phyloP scores from a whole-genome alignment of 208 protist species.

The Trypanosoma grayi region DNA sequence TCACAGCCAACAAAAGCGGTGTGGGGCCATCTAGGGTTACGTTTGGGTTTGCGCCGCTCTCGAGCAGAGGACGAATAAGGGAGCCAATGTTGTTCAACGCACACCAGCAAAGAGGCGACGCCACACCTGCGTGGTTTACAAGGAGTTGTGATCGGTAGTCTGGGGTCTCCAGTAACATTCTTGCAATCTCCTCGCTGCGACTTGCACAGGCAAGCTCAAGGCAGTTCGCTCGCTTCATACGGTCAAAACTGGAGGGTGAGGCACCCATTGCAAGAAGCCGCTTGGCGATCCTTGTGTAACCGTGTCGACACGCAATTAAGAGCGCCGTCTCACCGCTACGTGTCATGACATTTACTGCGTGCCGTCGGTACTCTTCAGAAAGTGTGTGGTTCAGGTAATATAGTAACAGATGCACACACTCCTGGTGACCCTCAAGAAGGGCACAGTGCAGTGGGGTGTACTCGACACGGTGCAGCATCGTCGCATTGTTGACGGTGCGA shows the following conservation, averaged over 20 bases:
- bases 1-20: slow-evolving; percentile 68
- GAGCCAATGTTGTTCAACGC: slow-evolving; percentile 69
- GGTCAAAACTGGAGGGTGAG: slow-evolving; percentile 57
- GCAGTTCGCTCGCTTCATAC: slow-evolving; percentile 55
- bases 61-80: slow-evolving; percentile 52
- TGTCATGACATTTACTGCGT: slow-evolving; percentile 64
- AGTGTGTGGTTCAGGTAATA: slow-evolving; percentile 18
- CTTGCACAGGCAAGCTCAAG: slow-evolving; percentile 80
- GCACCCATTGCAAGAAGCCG: slow-evolving; percentile 68
- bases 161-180: slow-evolving; percentile 37
- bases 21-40: slow-evolving; percentile 59
- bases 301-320: slow-evolving; percentile 57
- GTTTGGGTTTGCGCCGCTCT: slow-evolving; percentile 51
- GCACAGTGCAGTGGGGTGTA: slow-evolving; percentile 74
- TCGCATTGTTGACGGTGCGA: neutral
- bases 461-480: slow-evolving; percentile 29
- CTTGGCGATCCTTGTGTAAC: slow-evolving; percentile 45
- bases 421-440: slow-evolving; percentile 50
- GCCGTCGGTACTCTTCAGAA: slow-evolving; percentile 12
- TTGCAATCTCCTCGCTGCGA: slow-evolving; percentile 50
- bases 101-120: slow-evolving; percentile 78
- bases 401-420: slow-evolving; percentile 31
- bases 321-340: slow-evolving; percentile 67
- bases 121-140: slow-evolving; percentile 72
- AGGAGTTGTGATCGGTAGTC: slow-evolving; percentile 47